Evolutionary conservation across 352 stramenopile genomes (phyloP), one percentile per base, ranked within the genome.

Genomic region (Globisporangium recalcitrans): DNA sequence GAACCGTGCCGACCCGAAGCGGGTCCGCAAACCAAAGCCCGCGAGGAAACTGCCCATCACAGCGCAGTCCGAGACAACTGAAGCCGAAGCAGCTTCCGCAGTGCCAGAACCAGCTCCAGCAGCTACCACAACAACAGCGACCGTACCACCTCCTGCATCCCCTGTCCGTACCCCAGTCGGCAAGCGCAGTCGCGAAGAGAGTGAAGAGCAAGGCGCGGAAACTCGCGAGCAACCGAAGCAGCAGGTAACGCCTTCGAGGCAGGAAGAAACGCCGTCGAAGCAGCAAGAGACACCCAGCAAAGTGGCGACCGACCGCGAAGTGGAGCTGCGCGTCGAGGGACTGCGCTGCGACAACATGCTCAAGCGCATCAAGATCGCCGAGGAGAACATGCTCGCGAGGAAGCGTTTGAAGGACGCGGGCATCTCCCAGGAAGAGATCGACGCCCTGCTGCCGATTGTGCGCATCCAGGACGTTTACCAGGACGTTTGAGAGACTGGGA

Each of bases 361-460:
- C 27, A 69, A 65, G 63, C 56, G 52, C 14, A 66, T 65, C 29
- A 52, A 69, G 58, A 21, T 64, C 40, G 51, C 52, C 16, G 49
- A 65, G 32, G 34, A 65, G 47, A 69, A 65, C 27, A 54, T 70
- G 21, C 54, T 83, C 14, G 72, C 75, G 38, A 62, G 75, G 27
- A 80, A 80, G 54, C 74, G 71, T 34, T 53, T 84, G 47, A 62
- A 71, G 34, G 73, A 84, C 59, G 75, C 73, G 5, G 63, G 63
- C 16, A 44, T 69, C n/a, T 24, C 56, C 27, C 57, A 66, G 40
- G 22, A 60, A 1, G 57, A 69, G 47, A 61, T 69, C 31, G 63
- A 69, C 24, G 48, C 44, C 10, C 31, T 69, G 16, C 31, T 69
- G 21, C 63, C 63, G 21, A 46, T 60, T 27, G 52, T 65, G 19